Evolutionary conservation across 1,284 basidiomycete species (phyloP), one percentile per base, ranked within the genome.

Genomic region (Sphagnurus paluster): DNA sequence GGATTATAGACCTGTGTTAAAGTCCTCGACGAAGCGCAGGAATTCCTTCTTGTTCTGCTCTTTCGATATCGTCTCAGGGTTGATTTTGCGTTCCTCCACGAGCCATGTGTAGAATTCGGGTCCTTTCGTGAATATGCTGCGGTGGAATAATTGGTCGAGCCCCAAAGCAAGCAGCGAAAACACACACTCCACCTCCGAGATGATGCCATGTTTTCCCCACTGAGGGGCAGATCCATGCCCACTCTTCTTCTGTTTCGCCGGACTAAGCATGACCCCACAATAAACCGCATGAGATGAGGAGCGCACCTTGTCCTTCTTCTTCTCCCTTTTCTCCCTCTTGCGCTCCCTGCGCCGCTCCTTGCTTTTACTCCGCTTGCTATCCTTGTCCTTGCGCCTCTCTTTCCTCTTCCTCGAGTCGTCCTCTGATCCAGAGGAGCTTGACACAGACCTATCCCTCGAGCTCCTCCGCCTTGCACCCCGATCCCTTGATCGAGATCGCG

Each of bases 101-200:
- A 95, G 79, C 92, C 93, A 96, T 2, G 89, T 82, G 44, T 88
- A 78, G 65, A 93, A 94, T 67, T 94, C 92, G 56, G 83, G 77
- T 24, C 79, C 80, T 60, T 92, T 93, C 36, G 75, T 84, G 63
- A 85, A 89, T 45, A 92, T 76, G 58, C 89, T 92, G 46, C 11
- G 3, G 14, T 37, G 34, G 6, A 46, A 34, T 40, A 29, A 16
- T 35, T 11, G n/a, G 11, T 38, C 14, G 28, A 16, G 21, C 29
- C 11, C 13, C 13, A 19, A 35, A 19, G 3, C 32, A 26, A 40
- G 5, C 30, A 44, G 20, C 33, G 26, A 34, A 3, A 30, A 41
- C 17, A 78, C 89, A 60, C 59, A 92, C 90, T 93, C 90, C 5
- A 79, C 66, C 58, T 93, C 92, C 25, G 77, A 80, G 49, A 96